Evolutionary conservation across 2,329 filamentous ascomycete species (phyloP).

Genomic region (Penicillium crustosum): DNA sequence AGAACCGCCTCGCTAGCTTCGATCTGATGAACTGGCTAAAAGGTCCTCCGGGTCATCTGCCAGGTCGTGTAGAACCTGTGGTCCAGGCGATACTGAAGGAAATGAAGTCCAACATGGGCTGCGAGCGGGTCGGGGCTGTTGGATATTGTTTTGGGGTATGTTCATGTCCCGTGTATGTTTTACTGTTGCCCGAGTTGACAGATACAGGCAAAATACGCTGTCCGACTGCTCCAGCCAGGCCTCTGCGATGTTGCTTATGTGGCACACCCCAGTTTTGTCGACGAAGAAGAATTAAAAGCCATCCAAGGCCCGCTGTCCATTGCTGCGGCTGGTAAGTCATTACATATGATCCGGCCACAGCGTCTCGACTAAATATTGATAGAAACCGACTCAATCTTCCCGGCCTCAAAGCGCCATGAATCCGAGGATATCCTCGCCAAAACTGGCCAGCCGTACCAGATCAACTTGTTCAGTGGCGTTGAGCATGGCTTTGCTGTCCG

Average conservation of each 20-base stretch:
- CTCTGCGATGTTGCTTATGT: slow-evolving; percentile 64
- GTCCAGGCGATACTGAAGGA: slow-evolving; percentile 17
- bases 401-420: slow-evolving; percentile 58
- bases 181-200: not conserved
- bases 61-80: slow-evolving; percentile 19
- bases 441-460: slow-evolving; percentile 64
- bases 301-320: slow-evolving; percentile 66
- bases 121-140: slow-evolving; percentile 18
- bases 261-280: slow-evolving; percentile 73
- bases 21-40: slow-evolving; percentile 22
- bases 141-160: slow-evolving; percentile 26
- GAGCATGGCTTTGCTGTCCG: slow-evolving; percentile 72
- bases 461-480: slow-evolving; percentile 68
- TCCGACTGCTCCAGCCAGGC: slow-evolving; percentile 60
- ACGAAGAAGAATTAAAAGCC: slow-evolving; percentile 60
- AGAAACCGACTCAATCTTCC: slow-evolving; percentile 64
- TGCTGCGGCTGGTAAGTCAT: slow-evolving; percentile 45
- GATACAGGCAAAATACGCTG: slow-evolving; percentile 57
- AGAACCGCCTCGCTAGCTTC: slow-evolving; percentile 17
- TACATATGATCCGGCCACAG: not conserved
- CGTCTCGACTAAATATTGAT: not conserved
- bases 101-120: slow-evolving; percentile 17
- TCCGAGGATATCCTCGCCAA: slow-evolving; percentile 60
- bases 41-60: slow-evolving; percentile 19
- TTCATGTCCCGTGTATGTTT: not conserved